phyloP scores from a whole-genome alignment of 139 green algal genomes.

The Chlorella sp. region DNA sequence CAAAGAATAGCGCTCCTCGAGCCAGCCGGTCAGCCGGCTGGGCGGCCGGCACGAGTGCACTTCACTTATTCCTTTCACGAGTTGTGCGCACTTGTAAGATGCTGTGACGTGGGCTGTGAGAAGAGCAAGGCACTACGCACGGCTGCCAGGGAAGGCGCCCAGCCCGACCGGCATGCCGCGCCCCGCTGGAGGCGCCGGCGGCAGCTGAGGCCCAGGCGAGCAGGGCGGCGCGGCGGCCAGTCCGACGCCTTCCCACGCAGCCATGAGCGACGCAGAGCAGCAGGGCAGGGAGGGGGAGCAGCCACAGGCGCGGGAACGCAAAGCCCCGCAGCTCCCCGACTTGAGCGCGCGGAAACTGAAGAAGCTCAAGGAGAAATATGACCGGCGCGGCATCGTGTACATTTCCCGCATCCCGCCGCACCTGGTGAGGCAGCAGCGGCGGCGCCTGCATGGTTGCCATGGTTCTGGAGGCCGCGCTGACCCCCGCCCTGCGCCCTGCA shows the following conservation, averaged over 20 bases:
- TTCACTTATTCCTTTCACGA: too few relatives aligned
- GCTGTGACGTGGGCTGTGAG: background rate
- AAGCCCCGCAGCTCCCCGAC: background rate
- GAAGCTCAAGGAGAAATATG: conserved; percentile 39
- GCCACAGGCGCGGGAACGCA: background rate
- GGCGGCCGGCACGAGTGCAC: too few relatives aligned
- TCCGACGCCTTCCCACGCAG: too few relatives aligned
- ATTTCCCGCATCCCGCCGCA: conserved; percentile 80
- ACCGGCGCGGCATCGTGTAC: conserved; percentile 84
- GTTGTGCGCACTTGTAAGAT: background rate
- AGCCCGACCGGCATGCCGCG: too few relatives aligned
- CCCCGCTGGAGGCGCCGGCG: too few relatives aligned
- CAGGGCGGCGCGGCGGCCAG: too few relatives aligned
- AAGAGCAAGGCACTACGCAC: background rate
- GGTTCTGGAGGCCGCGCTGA: conserved; percentile 48
- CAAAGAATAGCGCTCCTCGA: conserved; percentile 77
- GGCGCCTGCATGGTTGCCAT: conserved; percentile 33
- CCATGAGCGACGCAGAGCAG: conserved; percentile 2
- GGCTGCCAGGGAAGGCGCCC: background rate
- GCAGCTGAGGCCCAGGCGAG: too few relatives aligned
- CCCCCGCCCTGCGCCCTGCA: conserved; percentile 16
- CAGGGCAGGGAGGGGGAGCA: background rate
- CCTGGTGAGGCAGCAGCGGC: conserved; percentile 48
- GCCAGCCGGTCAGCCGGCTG: too few relatives aligned
- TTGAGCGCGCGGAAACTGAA: conserved; percentile 28